Evolutionary conservation across 2,329 filamentous ascomycete genomes (phyloP).

Genomic region (Diatrype stigma): DNA sequence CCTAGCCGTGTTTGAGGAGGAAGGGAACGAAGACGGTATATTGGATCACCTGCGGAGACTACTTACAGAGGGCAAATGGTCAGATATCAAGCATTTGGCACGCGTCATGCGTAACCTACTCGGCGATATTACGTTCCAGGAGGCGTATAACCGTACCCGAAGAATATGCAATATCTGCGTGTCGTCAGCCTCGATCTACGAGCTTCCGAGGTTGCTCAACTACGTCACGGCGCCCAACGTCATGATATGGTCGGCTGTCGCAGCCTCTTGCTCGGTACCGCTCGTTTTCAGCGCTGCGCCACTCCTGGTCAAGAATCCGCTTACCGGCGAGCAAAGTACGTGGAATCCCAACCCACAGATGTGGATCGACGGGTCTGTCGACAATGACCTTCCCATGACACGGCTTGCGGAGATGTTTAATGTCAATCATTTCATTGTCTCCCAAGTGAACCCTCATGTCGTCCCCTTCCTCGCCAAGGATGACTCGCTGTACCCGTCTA

Average conservation of each 20-base stretch:
- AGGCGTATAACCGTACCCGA: constrained; percentile 91
- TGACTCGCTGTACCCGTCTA: constrained; percentile 48
- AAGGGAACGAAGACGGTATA: constrained; percentile 54
- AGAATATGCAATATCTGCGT: constrained; percentile 93
- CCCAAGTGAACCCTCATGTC: constrained; percentile 93
- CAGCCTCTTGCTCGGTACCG: constrained; percentile 91
- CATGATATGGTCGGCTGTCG: constrained; percentile 92
- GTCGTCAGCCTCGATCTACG: constrained; percentile 81
- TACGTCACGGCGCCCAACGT: constrained; percentile 93
- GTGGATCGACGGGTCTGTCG: constrained; percentile 93
- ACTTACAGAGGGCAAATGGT: constrained; percentile 77
- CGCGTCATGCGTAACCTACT: constrained; percentile 77
- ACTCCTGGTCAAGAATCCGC: constrained; percentile 78
- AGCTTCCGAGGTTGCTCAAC: constrained; percentile 81
- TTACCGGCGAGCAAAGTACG: constrained; percentile 69
- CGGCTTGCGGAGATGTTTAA: constrained; percentile 93
- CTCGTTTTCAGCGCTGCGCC: constrained; percentile 77
- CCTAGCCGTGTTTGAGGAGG: constrained; percentile 71
- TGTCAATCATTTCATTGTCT: constrained; percentile 97
- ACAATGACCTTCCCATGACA: constrained; percentile 90
- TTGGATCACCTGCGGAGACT: constrained; percentile 67
- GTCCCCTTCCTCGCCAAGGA: constrained; percentile 79
- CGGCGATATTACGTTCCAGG: constrained; percentile 89
- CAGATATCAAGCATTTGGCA: constrained; percentile 77
- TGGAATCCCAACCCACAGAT: constrained; percentile 84